Conservation (phyloP, 75 land plant species). For the Pinus taeda region DNA sequence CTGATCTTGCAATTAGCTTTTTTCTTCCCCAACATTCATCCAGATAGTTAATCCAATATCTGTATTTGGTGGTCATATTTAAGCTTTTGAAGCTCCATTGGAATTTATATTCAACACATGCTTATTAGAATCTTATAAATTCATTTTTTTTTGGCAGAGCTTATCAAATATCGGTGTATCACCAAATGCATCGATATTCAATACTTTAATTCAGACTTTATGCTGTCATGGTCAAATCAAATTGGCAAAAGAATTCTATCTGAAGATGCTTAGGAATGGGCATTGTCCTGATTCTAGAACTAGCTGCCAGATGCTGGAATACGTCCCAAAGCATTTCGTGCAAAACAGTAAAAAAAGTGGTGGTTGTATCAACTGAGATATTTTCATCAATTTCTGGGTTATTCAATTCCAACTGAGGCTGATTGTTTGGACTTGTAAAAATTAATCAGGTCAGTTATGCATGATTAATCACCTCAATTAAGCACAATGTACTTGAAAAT, state of each 20-base stretch:
- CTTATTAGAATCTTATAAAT: not conserved
- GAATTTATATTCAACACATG: constrained; percentile 3
- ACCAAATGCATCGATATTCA: constrained; percentile 52
- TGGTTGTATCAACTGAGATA: too few species aligned
- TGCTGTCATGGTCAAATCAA: constrained; percentile 31
- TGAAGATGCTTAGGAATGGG: constrained; percentile 32
- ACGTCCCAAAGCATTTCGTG: constrained; percentile 14
- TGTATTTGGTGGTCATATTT: not conserved
- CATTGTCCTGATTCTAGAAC: constrained; percentile 63
- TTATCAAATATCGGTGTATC: constrained; percentile 4
- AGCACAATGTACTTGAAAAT: too few species aligned
- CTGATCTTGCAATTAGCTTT: too few species aligned
- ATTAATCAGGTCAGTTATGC: too few species aligned
- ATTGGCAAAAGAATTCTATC: constrained; percentile 38
- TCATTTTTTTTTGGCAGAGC: constrained; percentile 15
- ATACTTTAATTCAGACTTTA: constrained; percentile 50
- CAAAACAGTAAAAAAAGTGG: too few species aligned
- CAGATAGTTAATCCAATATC: too few species aligned
- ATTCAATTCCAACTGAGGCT: too few species aligned
- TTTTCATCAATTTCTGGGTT: too few species aligned
- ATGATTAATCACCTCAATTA: too few species aligned
- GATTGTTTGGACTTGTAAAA: too few species aligned
- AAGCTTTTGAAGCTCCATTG: not conserved
- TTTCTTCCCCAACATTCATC: too few species aligned
- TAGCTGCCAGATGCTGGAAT: constrained; percentile 54